Evolutionary conservation across 2,329 filamentous ascomycete genomes (phyloP).

Genomic region (Ilyonectria robusta): DNA sequence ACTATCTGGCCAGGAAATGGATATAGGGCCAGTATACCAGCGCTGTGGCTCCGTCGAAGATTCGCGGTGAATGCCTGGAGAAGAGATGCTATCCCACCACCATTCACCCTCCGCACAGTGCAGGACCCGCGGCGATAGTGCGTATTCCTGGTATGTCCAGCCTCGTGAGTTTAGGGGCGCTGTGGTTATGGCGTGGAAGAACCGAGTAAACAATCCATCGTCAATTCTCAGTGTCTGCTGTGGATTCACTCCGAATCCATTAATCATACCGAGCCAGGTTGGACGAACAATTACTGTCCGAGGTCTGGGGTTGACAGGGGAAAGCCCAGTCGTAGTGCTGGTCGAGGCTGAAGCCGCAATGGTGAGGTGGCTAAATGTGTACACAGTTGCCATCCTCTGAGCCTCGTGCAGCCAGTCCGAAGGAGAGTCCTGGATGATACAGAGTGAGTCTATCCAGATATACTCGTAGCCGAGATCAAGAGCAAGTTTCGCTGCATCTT

Average conservation of each 20-base stretch:
- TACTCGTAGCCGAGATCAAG: slow-evolving; percentile 6
- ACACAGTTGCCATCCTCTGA: slow-evolving; percentile 8
- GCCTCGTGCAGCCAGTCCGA: slow-evolving; percentile 9
- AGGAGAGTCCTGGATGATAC: slow-evolving; percentile 9
- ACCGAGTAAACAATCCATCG: neutral
- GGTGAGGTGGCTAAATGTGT: slow-evolving; percentile 4
- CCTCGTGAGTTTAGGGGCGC: slow-evolving; percentile 2
- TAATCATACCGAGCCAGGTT: neutral
- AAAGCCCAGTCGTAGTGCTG: slow-evolving; percentile 1
- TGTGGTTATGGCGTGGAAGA: neutral
- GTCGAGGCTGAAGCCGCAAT: slow-evolving; percentile 6
- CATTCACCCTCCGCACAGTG: slow-evolving; percentile 13
- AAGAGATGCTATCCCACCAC: slow-evolving; percentile 9
- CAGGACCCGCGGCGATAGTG: slow-evolving; percentile 4
- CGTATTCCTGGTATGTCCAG: slow-evolving; percentile 9
- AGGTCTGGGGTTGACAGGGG: neutral
- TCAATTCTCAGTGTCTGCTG: slow-evolving; percentile 1
- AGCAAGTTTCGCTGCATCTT: slow-evolving; percentile 1
- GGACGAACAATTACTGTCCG: slow-evolving; percentile 8
- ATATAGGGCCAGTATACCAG: neutral
- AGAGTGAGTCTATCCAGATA: neutral
- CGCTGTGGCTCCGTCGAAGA: neutral
- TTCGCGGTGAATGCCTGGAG: neutral
- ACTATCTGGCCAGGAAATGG: slow-evolving; percentile 13
- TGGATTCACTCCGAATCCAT: neutral